A percentile compares a stretch with the other conserved stretches of the same genome.
Conservation (phyloP, 1,284 basidiomycete genomes). For the Cystobasidium pallidum region DNA sequence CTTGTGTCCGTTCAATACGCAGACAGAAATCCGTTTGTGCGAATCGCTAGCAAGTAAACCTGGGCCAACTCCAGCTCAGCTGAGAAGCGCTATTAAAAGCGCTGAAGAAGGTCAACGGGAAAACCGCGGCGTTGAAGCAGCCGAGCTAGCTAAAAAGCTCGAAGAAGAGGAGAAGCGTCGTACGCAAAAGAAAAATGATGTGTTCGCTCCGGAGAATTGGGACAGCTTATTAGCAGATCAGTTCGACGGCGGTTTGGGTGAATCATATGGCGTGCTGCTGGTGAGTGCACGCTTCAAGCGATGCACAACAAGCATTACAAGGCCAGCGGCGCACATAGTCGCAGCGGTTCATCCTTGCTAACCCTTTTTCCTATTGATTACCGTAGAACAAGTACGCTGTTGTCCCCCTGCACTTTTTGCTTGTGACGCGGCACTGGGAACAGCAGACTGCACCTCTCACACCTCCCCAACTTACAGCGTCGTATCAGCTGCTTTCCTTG, state of each 20-base stretch:
- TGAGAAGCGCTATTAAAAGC: constrained; percentile 16
- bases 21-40: constrained; percentile 43
- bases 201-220: constrained; percentile 39
- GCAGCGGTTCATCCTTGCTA: not conserved
- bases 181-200: constrained; percentile 21
- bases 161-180: constrained; percentile 24
- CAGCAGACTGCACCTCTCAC: constrained; percentile 51
- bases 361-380: not conserved
- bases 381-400: constrained; percentile 54
- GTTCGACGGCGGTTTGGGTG: constrained; percentile 39
- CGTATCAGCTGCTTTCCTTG: constrained; percentile 41
- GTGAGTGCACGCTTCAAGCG: constrained; percentile 16
- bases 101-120: constrained; percentile 1
- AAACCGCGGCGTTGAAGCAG: constrained; percentile 14
- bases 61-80: constrained; percentile 28
- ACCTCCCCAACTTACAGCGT: constrained; percentile 49
- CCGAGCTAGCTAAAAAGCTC: constrained; percentile 19
- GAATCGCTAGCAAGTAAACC: constrained; percentile 39
- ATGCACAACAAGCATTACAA: too few relatives aligned
- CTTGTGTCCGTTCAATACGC: too few relatives aligned
- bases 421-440: constrained; percentile 52
- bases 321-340: too few relatives aligned
- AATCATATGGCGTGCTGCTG: constrained; percentile 32
- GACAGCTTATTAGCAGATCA: constrained; percentile 33
- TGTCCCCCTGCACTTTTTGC: constrained; percentile 52